phyloP scores from a whole-genome alignment of 2,329 filamentous ascomycete genomes.

The Harringtonia lauricola region DNA sequence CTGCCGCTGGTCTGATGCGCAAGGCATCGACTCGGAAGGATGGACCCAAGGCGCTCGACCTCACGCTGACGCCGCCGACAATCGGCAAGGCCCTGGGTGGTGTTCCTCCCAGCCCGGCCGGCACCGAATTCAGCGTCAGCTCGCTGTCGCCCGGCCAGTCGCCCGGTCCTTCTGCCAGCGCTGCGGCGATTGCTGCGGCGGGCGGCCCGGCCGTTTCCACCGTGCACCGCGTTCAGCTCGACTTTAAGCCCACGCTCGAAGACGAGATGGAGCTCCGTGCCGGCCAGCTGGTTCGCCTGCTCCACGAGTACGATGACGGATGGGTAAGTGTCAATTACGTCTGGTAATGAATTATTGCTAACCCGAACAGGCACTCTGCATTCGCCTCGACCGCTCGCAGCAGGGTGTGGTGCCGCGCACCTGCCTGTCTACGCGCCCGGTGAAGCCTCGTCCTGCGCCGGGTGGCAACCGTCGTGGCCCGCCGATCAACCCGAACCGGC shows the following conservation, averaged over 20 bases:
- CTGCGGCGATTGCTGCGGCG: slow-evolving; percentile 50
- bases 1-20: slow-evolving; percentile 32
- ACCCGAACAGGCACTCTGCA: slow-evolving; percentile 63
- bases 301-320: slow-evolving; percentile 96
- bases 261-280: slow-evolving; percentile 77
- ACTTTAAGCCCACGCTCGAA: slow-evolving; percentile 85
- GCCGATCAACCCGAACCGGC: slow-evolving; percentile 35
- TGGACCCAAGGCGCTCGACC: slow-evolving; percentile 38
- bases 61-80: slow-evolving; percentile 33
- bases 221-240: slow-evolving; percentile 87
- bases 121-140: slow-evolving; percentile 50
- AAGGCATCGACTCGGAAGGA: slow-evolving; percentile 47
- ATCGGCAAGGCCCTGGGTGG: slow-evolving; percentile 16
- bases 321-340: slow-evolving; percentile 58
- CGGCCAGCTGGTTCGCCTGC: slow-evolving; percentile 75
- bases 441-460: slow-evolving; percentile 64
- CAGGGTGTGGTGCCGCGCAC: slow-evolving; percentile 92
- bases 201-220: slow-evolving; percentile 48
- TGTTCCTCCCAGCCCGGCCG: slow-evolving; percentile 46
- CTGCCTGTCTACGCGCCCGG: slow-evolving; percentile 81
- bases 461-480: slow-evolving; percentile 35
- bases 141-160: slow-evolving; percentile 37
- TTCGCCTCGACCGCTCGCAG: slow-evolving; percentile 76
- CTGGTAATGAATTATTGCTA: not conserved
- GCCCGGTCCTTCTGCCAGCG: slow-evolving; percentile 34